These are phyloP conservation scores for Mortierella sp. DNA, from an alignment of 371 early-diverging fungal species.

Conservation along the genomic window DNA sequence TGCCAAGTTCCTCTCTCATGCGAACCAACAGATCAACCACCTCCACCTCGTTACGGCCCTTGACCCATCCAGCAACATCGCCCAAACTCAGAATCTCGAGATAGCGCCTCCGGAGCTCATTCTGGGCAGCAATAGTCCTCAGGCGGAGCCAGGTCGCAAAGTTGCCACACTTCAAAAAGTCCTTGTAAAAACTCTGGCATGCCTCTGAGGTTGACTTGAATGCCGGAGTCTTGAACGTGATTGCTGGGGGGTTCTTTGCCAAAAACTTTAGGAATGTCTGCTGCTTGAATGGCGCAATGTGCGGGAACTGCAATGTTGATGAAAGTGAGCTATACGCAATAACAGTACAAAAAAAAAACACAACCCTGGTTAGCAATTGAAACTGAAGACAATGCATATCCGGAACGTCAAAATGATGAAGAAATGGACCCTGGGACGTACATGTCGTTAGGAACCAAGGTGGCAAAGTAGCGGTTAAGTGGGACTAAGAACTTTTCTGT, in stretches of 20 bases:
- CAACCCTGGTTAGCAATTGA: not conserved
- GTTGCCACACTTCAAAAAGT: slow-evolving; percentile 92
- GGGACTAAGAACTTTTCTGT: slow-evolving; percentile 95
- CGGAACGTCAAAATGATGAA: not conserved
- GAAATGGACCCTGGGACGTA: slow-evolving; percentile 40
- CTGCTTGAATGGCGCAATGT: slow-evolving; percentile 61
- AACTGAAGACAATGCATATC: too few species aligned
- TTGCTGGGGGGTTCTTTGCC: slow-evolving; percentile 52
- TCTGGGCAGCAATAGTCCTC: slow-evolving; percentile 83
- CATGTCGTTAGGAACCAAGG: slow-evolving; percentile 79
- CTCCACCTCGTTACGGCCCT: slow-evolving; percentile 66
- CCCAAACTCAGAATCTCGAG: slow-evolving; percentile 69
- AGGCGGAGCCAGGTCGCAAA: slow-evolving; percentile 96
- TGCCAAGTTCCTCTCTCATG: slow-evolving; percentile 71
- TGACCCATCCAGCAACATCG: slow-evolving; percentile 67
- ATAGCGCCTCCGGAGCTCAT: slow-evolving; percentile 75
- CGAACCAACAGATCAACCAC: slow-evolving; percentile 74
- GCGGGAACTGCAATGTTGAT: slow-evolving; percentile 43
- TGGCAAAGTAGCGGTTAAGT: slow-evolving; percentile 93
- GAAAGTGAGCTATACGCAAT: slow-evolving; percentile 27
- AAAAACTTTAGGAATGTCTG: slow-evolving; percentile 50
- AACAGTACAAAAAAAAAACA: too few species aligned
- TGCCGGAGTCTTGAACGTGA: slow-evolving; percentile 50
- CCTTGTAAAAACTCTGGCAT: slow-evolving; percentile 82
- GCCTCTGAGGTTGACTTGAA: slow-evolving; percentile 56